phyloP scores from a whole-genome alignment of 169 alveolate species.

The Cryptosporidium sp. region DNA sequence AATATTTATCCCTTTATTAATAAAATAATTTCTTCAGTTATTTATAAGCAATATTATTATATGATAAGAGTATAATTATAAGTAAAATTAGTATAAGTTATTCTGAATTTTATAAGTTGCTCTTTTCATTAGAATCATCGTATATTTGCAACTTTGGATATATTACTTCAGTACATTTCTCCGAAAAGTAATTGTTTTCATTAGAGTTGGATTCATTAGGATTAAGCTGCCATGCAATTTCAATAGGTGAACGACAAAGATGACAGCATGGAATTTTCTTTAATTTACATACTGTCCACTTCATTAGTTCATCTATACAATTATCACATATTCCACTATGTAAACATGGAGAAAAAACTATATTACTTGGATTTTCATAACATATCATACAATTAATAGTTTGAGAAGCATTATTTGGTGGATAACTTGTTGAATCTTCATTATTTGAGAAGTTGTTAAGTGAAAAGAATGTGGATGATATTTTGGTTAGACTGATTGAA shows the following conservation, averaged over 20 bases:
- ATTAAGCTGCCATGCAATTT: constrained; percentile 72
- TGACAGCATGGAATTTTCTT: constrained; percentile 67
- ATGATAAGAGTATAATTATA: background rate
- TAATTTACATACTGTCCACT: constrained; percentile 74
- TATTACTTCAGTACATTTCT: constrained; percentile 60
- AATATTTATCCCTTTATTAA: background rate
- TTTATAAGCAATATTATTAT: background rate
- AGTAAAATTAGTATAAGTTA: background rate
- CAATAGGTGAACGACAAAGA: constrained; percentile 69
- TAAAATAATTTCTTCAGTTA: background rate
- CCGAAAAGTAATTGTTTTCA: background rate
- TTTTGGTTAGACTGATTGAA: constrained; percentile 35
- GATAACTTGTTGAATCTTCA: background rate
- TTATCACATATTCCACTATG: constrained; percentile 68
- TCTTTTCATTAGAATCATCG: constrained; percentile 16
- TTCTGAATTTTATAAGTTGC: background rate
- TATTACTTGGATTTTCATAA: constrained; percentile 58
- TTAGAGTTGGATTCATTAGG: background rate
- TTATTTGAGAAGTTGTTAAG: constrained; percentile 10
- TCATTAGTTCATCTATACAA: constrained; percentile 67
- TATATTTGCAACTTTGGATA: constrained; percentile 34
- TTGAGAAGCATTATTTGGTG: background rate
- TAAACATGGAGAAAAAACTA: constrained; percentile 63
- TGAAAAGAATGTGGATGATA: constrained; percentile 63
- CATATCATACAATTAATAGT: constrained; percentile 61